phyloP scores from a whole-genome alignment of 257 asterid species.

The Solanum stenotomum region DNA sequence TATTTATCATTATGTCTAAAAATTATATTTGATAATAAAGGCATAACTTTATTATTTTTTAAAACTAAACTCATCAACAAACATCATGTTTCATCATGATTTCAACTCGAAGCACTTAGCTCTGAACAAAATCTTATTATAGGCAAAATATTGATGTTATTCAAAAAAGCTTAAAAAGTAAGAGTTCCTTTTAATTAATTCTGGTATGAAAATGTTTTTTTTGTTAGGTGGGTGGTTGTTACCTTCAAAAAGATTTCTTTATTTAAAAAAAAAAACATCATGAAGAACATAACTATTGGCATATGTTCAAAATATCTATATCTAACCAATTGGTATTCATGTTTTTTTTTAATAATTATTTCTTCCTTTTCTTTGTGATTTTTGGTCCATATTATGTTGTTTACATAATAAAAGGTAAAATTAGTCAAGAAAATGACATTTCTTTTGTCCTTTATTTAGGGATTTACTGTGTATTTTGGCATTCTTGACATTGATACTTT shows the following conservation, averaged over 20 bases:
- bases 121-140: fast-evolving
- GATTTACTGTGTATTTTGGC: background rate
- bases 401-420: background rate
- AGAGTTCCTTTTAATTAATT: background rate
- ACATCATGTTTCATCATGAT: background rate
- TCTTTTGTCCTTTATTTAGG: background rate
- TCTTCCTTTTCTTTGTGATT: background rate
- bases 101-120: fast-evolving
- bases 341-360: background rate
- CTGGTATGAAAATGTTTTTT: background rate
- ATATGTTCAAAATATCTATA: background rate
- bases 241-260: background rate
- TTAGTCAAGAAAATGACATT: background rate
- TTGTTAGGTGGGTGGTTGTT: background rate
- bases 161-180: fast-evolving
- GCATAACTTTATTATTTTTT: background rate
- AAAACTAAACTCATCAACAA: background rate
- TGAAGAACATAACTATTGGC: background rate
- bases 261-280: background rate
- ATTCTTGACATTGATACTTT: background rate
- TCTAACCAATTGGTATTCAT: background rate
- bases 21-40: background rate
- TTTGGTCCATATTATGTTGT: background rate
- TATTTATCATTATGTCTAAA: background rate
- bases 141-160: fast-evolving